A percentile compares a stretch with the other conserved stretches of the same genome.
Evolutionary conservation across 345 rosid genomes (phyloP).

Genomic region (Noccaea caerulescens): DNA sequence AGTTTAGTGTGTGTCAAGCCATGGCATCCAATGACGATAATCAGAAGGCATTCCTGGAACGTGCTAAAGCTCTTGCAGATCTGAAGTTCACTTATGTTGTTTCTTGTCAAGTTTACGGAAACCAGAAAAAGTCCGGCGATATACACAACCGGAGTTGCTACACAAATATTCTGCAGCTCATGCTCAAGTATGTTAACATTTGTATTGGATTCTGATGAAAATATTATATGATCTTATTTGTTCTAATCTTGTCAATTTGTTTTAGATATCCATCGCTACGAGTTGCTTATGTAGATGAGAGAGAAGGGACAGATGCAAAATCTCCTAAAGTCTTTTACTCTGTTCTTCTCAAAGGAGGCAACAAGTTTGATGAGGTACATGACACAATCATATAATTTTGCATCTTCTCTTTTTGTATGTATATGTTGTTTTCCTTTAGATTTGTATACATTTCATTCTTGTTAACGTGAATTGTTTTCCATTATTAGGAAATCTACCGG

Average conservation of each 20-base stretch:
- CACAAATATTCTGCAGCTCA: constrained; percentile 76
- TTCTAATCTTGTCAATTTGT: constrained; percentile 7
- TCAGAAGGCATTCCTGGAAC: constrained; percentile 44
- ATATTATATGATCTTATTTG: not conserved
- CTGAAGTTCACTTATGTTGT: constrained; percentile 97
- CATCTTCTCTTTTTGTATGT: too few relatives aligned
- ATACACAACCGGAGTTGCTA: constrained; percentile 67
- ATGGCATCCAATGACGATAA: constrained; percentile 46
- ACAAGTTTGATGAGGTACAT: constrained; percentile 74
- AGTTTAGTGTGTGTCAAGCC: constrained; percentile 46
- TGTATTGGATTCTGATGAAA: constrained; percentile 2
- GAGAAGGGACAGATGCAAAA: constrained; percentile 65
- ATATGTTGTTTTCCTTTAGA: not conserved
- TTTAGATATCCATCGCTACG: constrained; percentile 83
- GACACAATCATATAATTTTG: too few relatives aligned
- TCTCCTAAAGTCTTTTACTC: constrained; percentile 70
- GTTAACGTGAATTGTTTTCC: constrained; percentile 22
- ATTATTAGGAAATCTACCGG: constrained; percentile 85
- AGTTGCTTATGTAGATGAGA: constrained; percentile 87
- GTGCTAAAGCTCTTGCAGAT: constrained; percentile 74
- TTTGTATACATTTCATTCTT: constrained; percentile 15
- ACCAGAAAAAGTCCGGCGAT: constrained; percentile 76
- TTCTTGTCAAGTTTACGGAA: constrained; percentile 90
- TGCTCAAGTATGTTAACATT: constrained; percentile 60
- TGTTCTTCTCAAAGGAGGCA: constrained; percentile 93